Evolutionary conservation across 2,329 filamentous ascomycete species (phyloP).

Genomic region (Beauveria medogensis): DNA sequence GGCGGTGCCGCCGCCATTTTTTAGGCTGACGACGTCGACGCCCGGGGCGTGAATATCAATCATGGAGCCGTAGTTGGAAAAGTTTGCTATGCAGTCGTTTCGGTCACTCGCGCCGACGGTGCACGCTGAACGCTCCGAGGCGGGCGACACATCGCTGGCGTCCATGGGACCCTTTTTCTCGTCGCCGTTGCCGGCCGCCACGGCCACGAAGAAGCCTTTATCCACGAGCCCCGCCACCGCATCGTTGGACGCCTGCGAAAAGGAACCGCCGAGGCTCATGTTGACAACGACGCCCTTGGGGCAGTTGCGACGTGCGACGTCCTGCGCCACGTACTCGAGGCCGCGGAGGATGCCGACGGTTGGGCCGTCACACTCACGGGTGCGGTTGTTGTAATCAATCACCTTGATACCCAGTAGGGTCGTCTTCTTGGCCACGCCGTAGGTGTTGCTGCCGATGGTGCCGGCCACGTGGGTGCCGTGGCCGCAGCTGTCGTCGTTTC

Average conservation of each 20-base stretch:
- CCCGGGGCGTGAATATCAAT: slow-evolving; percentile 43
- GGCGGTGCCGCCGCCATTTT: not conserved
- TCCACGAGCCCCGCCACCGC: slow-evolving; percentile 27
- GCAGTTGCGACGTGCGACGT: slow-evolving; percentile 19
- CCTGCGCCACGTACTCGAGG: slow-evolving; percentile 23
- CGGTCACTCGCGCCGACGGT: slow-evolving; percentile 20
- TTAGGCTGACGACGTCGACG: not conserved
- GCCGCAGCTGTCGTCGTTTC: slow-evolving; percentile 19
- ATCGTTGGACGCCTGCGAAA: slow-evolving; percentile 15
- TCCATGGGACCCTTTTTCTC: not conserved
- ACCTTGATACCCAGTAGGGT: slow-evolving; percentile 33
- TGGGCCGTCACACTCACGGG: slow-evolving; percentile 7
- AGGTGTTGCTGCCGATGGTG: slow-evolving; percentile 16
- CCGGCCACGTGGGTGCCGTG: slow-evolving; percentile 27
- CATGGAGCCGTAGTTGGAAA: slow-evolving; percentile 30
- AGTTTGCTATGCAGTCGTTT: slow-evolving; percentile 26
- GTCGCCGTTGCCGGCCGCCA: slow-evolving; percentile 15
- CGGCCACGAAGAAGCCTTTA: slow-evolving; percentile 14
- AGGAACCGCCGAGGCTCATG: slow-evolving; percentile 29
- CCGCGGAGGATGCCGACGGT: slow-evolving; percentile 19
- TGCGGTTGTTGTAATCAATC: slow-evolving; percentile 15
- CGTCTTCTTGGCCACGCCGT: slow-evolving; percentile 28
- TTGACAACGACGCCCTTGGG: slow-evolving; percentile 30
- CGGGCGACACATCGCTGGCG: slow-evolving; percentile 13
- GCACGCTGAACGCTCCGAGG: slow-evolving; percentile 16